Evolutionary conservation across 768 basidiomycete genomes (phyloP), one percentile per base, ranked within the genome.

Genomic region (Termitomyces sp.): DNA sequence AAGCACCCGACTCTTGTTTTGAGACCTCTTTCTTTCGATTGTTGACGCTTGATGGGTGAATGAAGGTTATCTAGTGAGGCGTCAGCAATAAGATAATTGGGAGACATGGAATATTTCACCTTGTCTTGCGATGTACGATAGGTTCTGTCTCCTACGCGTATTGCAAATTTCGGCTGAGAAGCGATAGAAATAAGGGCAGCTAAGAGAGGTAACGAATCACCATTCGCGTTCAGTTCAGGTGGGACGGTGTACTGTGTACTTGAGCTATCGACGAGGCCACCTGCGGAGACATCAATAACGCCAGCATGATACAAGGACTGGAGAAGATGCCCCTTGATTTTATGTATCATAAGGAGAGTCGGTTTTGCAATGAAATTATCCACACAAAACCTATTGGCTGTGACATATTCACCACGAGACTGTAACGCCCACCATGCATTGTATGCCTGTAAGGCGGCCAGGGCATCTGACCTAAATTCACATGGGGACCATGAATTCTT

Each of bases 321-420:
- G 41, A 95, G 70, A 34, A 98, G 75, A 62, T 95, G 92, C 2
- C 73, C 75, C 71, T 90, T 89, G 67, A 94, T 82, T 73, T 89
- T 91, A 63, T 88, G 83, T 52, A 97, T 89, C 69, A 87, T 77
- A 20, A 93, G 73, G 52, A 97, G 72, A 0, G 90, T 92, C n/a
- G 91, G 86, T 68, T 90, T 93, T 30, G 88, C 85, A 55, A 97
- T 78, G 79, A 96, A 97, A 70, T 96, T 97, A 37, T 93, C 87
- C 42, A 73, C 68, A 71, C 87, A 89, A 73, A 96, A 96, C 33
- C 81, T 73, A 69, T 89, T 89, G 27, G 92, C 93, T 3, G 76
- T 69, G 27, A 70, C 66, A 66, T 85, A 88, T 24, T 89, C 81
- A 34, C 89, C 86, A 33, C 75, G 75, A 24, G 80, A 81, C 63